Base-by-base conservation (phyloP, 129 eudicot species). In the Saposhnikovia divaricata region DNA sequence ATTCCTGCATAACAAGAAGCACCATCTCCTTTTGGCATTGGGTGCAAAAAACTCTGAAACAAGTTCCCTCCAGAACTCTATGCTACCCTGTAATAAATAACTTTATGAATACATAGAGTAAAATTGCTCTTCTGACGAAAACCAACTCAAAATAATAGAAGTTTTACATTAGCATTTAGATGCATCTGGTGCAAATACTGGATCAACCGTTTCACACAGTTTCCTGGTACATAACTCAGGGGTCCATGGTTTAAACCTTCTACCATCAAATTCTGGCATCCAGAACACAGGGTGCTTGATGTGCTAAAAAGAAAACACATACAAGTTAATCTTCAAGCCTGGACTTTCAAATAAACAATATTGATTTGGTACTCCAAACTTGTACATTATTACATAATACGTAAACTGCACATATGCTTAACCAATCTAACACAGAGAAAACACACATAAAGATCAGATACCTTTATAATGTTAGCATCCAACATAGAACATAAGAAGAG, bases 31-130 rank as follows among this genome's bases (percentile, higher is more conserved):
- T 73, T 43, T 73, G 51, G 77, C 77, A 23, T 0, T 13, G 51
- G 77, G 53, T 11, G 77, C 38, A 73, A 73, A 73, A 43, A 73
- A 73, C 19, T 73, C 77, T n/a, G 37, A 13, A 73, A 73, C 53
- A 73, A 73, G 27, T 10, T 73, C 16, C 77, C 38, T 73, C 77
- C 55, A n/a, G 51, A 23, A 73, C 38, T 11, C 37, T 11, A n/a
- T 43, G 77, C 47, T 73, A 43, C 16, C 77, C 77, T 73, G 77
- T 6, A 73, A 40, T 23, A 46, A 73, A 14, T n/a, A 43, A 73
- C 16, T 23, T 10, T 48, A 43, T 73, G 46, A 73, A 73, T n/a
- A n/a, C 51, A 46, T 3, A 9, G 55, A 10, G 27, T 73, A 43
- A 43, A 27, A 43, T n/a, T 43, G 5, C 37, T 38, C 16, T n/a